Conservation (phyloP, 2,329 filamentous ascomycete species). For the Coniochaeta sp. region DNA sequence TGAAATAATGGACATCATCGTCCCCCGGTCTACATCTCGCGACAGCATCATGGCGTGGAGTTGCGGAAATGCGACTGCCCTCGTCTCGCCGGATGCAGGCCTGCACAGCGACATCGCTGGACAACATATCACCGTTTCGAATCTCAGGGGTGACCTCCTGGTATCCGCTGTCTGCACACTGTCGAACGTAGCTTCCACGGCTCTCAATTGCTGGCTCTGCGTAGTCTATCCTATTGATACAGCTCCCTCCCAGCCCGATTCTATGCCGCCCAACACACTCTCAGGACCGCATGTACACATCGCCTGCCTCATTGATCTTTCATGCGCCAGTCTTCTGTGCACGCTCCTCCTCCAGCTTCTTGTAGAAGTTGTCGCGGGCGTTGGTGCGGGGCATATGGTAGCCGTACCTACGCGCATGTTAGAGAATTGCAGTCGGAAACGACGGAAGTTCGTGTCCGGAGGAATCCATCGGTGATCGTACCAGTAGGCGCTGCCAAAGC, state of each 20-base stretch:
- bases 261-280: neutral
- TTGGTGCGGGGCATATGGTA: constrained; percentile 54
- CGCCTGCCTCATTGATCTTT: neutral
- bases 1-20: neutral
- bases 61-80: neutral
- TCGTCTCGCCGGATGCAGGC: neutral
- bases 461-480: constrained; percentile 25
- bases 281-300: neutral
- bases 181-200: neutral
- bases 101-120: neutral
- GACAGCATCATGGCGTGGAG: neutral
- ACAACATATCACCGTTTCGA: neutral
- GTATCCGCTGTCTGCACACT: neutral
- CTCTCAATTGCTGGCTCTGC: constrained; percentile 1
- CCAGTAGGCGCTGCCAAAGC: constrained; percentile 51
- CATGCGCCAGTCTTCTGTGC: constrained; percentile 23
- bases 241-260: neutral
- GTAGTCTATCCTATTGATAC: neutral
- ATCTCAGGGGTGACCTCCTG: neutral
- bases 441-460: neutral
- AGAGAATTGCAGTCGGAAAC: neutral
- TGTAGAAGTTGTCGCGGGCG: constrained; percentile 51
- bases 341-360: constrained; percentile 50
- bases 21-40: neutral
- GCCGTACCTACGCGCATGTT: constrained; percentile 42